Base-by-base conservation (phyloP, 257 asterid species). In the Capsicum rhomboideum region DNA sequence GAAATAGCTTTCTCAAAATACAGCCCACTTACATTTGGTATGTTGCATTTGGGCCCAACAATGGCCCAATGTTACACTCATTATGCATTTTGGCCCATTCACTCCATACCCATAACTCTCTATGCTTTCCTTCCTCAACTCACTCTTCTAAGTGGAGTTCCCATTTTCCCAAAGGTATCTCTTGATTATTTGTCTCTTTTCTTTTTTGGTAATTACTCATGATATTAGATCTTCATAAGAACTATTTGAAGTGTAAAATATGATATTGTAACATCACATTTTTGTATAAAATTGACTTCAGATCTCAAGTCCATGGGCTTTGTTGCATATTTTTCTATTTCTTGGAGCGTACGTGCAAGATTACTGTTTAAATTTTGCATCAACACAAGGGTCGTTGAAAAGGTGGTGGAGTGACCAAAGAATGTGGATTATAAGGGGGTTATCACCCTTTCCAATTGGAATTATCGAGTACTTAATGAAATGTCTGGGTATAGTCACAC, bases 321-420 rank as follows among this genome's bases (percentile, higher is more conserved):
- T 74, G 46, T 52, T 93, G 84, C 90, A 94, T 64, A 50, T 34
- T 1, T 94, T 94, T 67, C 82, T 93, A 4, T 92, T 89, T 21
- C 26, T 94, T 0, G 97, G 98, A 42, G 92, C 97, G 17, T 92
- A 89, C 14, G 90, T 87, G 12, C 99, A 93, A 89, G 97, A 96
- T 63, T 93, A 83, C 10, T 4, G 86, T 85, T 14, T 86, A 88
- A 17, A 63, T 12, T 63, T 63, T 63, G n/a, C 37, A 26, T 63
- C 71, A 63, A 26, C 71, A 26, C 6, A 86, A 67, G 92, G 96
- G 55, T 88, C 93, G 40, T 69, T 77, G 4, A 74, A 18, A 68
- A 85, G 91, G 75, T 96, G 97, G 98, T 94, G 97, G 96, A 93
- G 78, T 82, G 94, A 93, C 40, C 97, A 96, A 84, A 92, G 98